phyloP scores from a whole-genome alignment of 2,329 filamentous ascomycete species.

The Zymoseptoria passerinii region DNA sequence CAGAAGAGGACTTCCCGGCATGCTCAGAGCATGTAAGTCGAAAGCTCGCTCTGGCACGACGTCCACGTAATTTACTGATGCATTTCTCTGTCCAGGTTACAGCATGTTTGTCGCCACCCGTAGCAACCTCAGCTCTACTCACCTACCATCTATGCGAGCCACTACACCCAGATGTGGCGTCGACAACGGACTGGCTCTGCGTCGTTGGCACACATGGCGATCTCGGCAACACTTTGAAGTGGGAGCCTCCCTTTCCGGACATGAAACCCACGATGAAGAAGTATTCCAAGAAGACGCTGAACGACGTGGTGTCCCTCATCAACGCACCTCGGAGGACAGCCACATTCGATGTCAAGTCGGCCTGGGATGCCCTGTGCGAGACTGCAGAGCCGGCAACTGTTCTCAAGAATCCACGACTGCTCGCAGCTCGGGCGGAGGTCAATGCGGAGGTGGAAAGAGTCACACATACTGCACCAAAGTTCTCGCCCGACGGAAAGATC shows the following conservation, averaged over 20 bases:
- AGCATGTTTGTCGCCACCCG: constrained; percentile 55
- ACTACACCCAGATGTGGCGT: constrained; percentile 44
- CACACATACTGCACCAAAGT: constrained; percentile 54
- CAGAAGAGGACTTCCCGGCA: constrained; percentile 51
- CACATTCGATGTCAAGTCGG: constrained; percentile 50
- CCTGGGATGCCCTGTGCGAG: constrained; percentile 51
- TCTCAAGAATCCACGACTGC: constrained; percentile 41
- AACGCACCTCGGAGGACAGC: constrained; percentile 59
- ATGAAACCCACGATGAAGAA: constrained; percentile 53
- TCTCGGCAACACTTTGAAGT: constrained; percentile 56
- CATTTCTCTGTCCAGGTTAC: constrained; percentile 34
- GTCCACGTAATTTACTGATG: not conserved
- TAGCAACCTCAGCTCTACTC: constrained; percentile 56
- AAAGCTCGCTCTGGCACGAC: not conserved
- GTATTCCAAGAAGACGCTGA: constrained; percentile 54
- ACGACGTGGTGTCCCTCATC: constrained; percentile 54
- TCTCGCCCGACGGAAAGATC: constrained; percentile 54
- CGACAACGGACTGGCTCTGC: constrained; percentile 52
- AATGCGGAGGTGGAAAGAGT: constrained; percentile 54
- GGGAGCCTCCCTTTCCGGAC: constrained; percentile 58
- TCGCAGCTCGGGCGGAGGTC: constrained; percentile 50
- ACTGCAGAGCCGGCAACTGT: constrained; percentile 47
- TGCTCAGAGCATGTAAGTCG: constrained; percentile 39
- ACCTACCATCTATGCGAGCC: constrained; percentile 55
- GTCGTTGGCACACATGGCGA: constrained; percentile 56